Evolutionary conservation across 2,329 filamentous ascomycete genomes (phyloP), one percentile per base, ranked within the genome.

Genomic region (Rugonectria rugulosa): DNA sequence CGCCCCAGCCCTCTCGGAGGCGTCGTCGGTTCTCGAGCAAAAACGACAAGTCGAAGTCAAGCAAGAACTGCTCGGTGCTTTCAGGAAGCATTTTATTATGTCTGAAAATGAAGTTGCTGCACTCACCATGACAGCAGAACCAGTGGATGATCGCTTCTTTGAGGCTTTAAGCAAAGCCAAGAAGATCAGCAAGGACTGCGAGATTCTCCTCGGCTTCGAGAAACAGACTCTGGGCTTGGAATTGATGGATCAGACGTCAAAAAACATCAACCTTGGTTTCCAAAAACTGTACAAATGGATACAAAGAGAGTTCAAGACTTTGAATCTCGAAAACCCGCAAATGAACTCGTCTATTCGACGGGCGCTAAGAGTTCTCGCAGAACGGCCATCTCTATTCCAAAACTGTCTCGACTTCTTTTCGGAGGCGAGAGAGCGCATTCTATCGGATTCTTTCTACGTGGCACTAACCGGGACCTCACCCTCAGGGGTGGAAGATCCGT

Each of bases 201-300:
- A 97, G 70, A 81, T 96, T 26, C 78, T 99, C 5, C 85, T 99
- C 1, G 94, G 93, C 3, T 91, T 92, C 24, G 93, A 97, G 71
- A 91, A 92, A 65, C 93, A 98, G 74, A 88, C 88, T 8, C 77
- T 97, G 0, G 95, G 94, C 0, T 79, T 96, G 4, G 93, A 98
- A 66, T 84, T 98, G 43, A 93, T 98, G 82, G 94, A 97, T 60
- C 87, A 94, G 71, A 94, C 88, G 51, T 93, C 92, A 0, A 92
- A 91, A 56, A 87, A 91, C 59, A 82, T 99, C 44, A 95, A 97
- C 68, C 82, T 88, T 14, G 94, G 91, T 5, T 99, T 95, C 66
- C 94, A 99, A 70, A 99, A 97, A 71, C 82, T 99, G 3, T 97
- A 96, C 74, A 88, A 91, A 66, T 99, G 94, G 94, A 88, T 96